Percentiles rank a stretch among this genome's conserved stretches.
These are phyloP conservation scores for Pleurozium schreberi DNA, from an alignment of 225 moss, liverwort and hornwort genomes.

Conservation along the genomic window DNA sequence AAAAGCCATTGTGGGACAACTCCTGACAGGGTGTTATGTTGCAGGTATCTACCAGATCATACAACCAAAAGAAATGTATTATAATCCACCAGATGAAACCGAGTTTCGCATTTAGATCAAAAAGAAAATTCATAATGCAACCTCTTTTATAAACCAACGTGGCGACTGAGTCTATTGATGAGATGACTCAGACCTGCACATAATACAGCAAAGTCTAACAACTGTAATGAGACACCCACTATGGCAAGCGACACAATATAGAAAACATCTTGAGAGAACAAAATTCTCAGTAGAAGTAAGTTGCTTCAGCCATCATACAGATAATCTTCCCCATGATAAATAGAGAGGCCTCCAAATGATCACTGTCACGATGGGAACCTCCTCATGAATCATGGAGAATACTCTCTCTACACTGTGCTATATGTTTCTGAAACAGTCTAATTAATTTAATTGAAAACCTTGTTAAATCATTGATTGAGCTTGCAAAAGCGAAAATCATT, in stretches of 20 bases:
- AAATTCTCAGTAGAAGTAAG: not conserved
- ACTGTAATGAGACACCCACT: not conserved
- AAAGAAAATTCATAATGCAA: not conserved
- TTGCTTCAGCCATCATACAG: not conserved
- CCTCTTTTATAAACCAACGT: not conserved
- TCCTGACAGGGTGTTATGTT: conserved; percentile 27
- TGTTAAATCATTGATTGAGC: not conserved
- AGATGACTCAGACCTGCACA: not conserved
- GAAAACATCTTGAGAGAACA: not conserved
- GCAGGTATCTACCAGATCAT: conserved; percentile 7
- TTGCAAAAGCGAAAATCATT: not conserved
- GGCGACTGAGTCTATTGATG: not conserved
- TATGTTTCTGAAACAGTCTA: not conserved
- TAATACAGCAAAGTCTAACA: not conserved
- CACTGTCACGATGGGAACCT: not conserved
- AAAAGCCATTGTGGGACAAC: conserved; percentile 27
- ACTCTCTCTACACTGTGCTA: not conserved
- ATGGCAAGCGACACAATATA: not conserved
- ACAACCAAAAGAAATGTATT: not conserved
- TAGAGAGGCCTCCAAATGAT: not conserved
- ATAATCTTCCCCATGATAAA: not conserved
- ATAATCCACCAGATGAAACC: not conserved
- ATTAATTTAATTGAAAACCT: not conserved
- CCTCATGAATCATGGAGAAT: not conserved
- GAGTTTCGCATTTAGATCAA: not conserved